Base-by-base conservation (phyloP, 345 rosid species). In the Nephelium lappaceum region DNA sequence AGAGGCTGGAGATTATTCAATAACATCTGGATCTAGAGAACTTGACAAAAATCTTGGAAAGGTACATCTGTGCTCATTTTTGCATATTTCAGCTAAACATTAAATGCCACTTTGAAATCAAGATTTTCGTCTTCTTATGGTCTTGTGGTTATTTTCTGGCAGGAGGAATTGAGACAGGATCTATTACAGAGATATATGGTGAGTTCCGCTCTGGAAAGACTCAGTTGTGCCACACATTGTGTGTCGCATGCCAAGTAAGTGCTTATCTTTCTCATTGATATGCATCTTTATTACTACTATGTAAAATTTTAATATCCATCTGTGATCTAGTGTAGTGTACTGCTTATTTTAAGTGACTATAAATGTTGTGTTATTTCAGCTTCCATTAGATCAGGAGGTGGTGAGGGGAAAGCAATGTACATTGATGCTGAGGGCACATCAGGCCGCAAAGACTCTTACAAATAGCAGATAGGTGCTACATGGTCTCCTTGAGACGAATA, bases 121-220 rank as follows among this genome's bases (percentile, higher is more conserved):
- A 70, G 65, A 31, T 55, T 74, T 31, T 25, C 11, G 8, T 57
- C 0, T 15, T 78, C 42, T 65, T 51, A 2, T 64, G 21, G 55
- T 69, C 83, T 88, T 61, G 67, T 71, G 41, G 10, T 53, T 39
- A 6, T 45, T 68, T 75, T 49, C 65, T 80, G 78, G 70, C 84
- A 94, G 97, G 99, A 69, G 99, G 99, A 18, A 87, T 96, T 78
- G 98, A 96, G 88, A 94, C 98, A 5, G 98, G 98, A 67, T 96
- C 99, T 66, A 95, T 94, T 67, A 95, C 99, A 27, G 99, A 96
- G 86, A 80, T 94, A 68, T 96, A 96, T 81, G 99, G 98, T 6
- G 99, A 96, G 86, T 96, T 96, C 72, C 97, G 98, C 70, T 91
- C 94, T 64, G 99, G 99, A 71, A 96, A 96, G 88, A 96, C 99